A percentile compares a stretch with the other conserved stretches of the same genome.
These are phyloP conservation scores for Globisporangium yorkense DNA, from an alignment of 352 stramenopile species.

Conservation along the genomic window DNA sequence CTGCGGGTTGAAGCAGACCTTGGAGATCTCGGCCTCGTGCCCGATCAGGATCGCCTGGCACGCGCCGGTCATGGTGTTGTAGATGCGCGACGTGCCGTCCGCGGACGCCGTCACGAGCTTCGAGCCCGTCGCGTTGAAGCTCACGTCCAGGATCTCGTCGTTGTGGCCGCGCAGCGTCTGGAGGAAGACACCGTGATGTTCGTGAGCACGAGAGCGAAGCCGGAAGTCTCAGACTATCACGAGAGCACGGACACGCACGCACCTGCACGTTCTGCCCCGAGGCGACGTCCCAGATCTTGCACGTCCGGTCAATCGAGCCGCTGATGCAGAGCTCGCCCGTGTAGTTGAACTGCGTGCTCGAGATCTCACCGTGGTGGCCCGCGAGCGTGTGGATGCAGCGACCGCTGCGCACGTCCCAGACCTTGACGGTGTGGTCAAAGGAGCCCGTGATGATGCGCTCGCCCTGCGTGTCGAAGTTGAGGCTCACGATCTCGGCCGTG, in stretches of 20 bases:
- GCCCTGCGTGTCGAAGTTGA: slow-evolving; percentile 93
- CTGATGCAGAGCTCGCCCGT: slow-evolving; percentile 89
- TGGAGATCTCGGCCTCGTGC: slow-evolving; percentile 94
- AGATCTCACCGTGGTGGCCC: slow-evolving; percentile 95
- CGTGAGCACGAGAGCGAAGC: not conserved
- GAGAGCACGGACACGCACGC: not conserved
- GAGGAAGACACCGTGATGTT: not conserved
- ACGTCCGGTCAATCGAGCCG: slow-evolving; percentile 93
- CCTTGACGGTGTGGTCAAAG: slow-evolving; percentile 95
- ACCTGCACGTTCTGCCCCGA: slow-evolving; percentile 88
- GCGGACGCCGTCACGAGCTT: slow-evolving; percentile 92
- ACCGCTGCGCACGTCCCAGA: slow-evolving; percentile 82
- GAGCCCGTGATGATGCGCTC: slow-evolving; percentile 92
- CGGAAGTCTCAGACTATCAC: too few relatives aligned
- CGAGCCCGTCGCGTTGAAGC: slow-evolving; percentile 92
- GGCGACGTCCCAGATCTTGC: slow-evolving; percentile 92
- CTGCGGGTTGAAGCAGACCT: slow-evolving; percentile 94
- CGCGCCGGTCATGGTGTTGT: slow-evolving; percentile 94
- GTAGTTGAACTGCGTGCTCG: slow-evolving; percentile 94
- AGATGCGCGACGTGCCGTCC: slow-evolving; percentile 92
- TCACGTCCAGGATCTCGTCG: slow-evolving; percentile 94
- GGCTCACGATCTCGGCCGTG: slow-evolving; percentile 92
- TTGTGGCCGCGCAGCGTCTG: slow-evolving; percentile 92
- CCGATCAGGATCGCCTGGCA: slow-evolving; percentile 94
- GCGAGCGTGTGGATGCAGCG: slow-evolving; percentile 90